Conservation (phyloP, 345 rosid genomes). For the Hibiscus trionum region DNA sequence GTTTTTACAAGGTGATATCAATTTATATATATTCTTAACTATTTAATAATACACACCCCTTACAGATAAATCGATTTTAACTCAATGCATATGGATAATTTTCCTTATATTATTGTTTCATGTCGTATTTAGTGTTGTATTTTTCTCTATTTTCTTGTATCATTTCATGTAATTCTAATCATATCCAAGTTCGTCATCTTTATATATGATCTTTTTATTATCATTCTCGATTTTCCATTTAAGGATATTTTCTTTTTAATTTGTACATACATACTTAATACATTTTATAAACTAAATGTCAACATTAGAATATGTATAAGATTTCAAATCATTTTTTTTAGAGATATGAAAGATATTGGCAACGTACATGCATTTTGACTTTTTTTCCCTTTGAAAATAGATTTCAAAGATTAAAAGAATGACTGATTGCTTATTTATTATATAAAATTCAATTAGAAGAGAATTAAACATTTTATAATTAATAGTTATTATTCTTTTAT, state of each 20-base stretch:
- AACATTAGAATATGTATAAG: background rate
- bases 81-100: too few species aligned
- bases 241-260: background rate
- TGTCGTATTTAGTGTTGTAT: background rate
- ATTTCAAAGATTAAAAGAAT: background rate
- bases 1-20: too few species aligned
- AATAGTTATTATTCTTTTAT: too few species aligned
- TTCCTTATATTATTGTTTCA: too few species aligned
- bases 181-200: background rate
- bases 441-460: background rate
- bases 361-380: background rate
- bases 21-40: too few species aligned
- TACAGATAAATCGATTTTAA: too few species aligned
- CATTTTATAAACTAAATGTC: background rate
- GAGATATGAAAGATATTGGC: background rate
- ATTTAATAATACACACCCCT: too few species aligned
- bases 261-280: background rate
- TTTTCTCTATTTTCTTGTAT: too few species aligned
- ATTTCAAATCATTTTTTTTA: slow-evolving; percentile 3
- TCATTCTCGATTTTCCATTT: background rate
- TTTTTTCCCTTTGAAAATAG: background rate
- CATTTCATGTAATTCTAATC: background rate
- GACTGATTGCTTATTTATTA: background rate
- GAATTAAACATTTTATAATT: background rate
- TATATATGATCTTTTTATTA: too few species aligned